These are phyloP conservation scores for Venturia pyrina DNA, from an alignment of 2,329 filamentous ascomycete genomes.

Conservation along the genomic window DNA sequence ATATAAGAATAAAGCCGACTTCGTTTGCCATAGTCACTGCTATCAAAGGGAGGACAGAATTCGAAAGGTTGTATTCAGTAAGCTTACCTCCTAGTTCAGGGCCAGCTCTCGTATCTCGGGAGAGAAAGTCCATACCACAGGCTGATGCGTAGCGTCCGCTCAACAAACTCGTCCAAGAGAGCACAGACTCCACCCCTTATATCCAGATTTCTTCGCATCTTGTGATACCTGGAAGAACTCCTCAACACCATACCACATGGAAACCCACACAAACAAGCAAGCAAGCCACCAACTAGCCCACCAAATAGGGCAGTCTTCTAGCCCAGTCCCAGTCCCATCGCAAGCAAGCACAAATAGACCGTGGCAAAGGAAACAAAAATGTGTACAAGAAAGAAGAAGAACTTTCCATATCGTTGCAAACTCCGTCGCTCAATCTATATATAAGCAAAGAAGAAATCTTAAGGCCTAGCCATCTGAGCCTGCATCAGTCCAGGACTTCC, in stretches of 20 bases:
- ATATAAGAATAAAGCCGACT: too few relatives aligned
- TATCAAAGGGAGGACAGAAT: background rate
- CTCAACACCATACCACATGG: background rate
- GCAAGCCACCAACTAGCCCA: background rate
- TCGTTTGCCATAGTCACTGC: too few relatives aligned
- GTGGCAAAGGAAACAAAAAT: background rate
- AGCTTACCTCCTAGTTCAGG: background rate
- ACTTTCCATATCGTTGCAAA: background rate
- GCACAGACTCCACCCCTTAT: background rate
- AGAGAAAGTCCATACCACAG: background rate
- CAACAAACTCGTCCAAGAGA: background rate
- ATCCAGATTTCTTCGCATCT: background rate
- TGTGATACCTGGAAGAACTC: background rate
- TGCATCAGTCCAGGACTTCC: constrained; percentile 4
- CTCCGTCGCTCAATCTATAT: background rate
- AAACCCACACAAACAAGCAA: background rate
- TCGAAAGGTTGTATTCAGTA: background rate
- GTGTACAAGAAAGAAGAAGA: background rate
- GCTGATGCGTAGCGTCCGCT: background rate
- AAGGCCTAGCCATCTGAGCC: constrained; percentile 6
- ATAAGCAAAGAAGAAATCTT: constrained; percentile 1
- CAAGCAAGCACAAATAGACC: background rate
- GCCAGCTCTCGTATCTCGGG: background rate
- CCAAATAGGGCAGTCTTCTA: background rate
- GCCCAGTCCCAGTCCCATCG: background rate